Percentiles rank a stretch among this genome's conserved stretches.
Evolutionary conservation across 345 rosid species (phyloP).

Genomic region (Brassica cretica): DNA sequence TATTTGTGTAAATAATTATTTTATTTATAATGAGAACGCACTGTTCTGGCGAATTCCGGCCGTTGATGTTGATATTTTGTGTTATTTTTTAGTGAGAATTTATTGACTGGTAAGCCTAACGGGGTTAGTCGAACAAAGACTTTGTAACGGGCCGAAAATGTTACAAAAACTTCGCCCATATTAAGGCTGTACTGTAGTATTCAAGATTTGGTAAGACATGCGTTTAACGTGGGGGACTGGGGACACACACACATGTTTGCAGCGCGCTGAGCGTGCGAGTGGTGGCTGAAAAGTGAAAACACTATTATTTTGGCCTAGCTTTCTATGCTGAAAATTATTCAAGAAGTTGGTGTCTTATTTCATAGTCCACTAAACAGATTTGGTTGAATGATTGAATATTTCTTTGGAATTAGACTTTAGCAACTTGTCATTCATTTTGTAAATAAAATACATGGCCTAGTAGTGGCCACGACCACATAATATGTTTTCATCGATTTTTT

Average conservation of each 20-base stretch:
- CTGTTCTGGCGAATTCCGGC: neutral
- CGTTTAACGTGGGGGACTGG: constrained; percentile 5
- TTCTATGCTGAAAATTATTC: constrained; percentile 7
- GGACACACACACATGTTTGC: neutral
- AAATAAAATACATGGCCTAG: neutral
- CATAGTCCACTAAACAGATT: neutral
- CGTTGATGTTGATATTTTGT: neutral
- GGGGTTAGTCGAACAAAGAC: constrained; percentile 20
- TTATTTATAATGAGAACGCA: neutral
- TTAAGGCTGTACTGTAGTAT: neutral
- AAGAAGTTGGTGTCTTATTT: constrained; percentile 19
- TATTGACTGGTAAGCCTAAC: constrained; percentile 17
- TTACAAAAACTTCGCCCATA: neutral
- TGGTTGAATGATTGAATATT: constrained; percentile 1
- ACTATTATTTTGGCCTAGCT: neutral
- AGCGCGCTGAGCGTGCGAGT: constrained; percentile 4
- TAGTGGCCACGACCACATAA: constrained; percentile 30
- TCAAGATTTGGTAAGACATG: constrained; percentile 10
- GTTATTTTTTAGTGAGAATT: neutral
- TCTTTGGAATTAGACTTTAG: constrained; percentile 2
- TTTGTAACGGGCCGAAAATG: constrained; percentile 30
- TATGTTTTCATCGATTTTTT: neutral
- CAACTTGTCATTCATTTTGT: neutral
- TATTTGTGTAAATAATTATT: neutral
- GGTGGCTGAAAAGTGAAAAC: neutral